Base-by-base conservation (phyloP, 2,329 filamentous ascomycete species). In the Waltergamsia citrina region DNA sequence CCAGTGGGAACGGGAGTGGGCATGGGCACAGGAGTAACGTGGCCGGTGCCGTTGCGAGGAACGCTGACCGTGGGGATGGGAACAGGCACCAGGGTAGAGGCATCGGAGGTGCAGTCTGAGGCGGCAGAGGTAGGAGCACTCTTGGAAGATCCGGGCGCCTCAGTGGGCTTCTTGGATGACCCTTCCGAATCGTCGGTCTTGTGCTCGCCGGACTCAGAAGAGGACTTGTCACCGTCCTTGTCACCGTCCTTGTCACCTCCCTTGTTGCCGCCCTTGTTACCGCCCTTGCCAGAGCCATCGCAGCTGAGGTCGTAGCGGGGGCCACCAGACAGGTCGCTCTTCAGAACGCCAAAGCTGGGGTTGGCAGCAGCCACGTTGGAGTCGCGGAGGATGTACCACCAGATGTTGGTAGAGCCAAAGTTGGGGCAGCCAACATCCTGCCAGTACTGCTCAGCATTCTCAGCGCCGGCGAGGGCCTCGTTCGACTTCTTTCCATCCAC, bases 401-500 rank as follows among this genome's bases (percentile, higher is more conserved):
- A 90, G 39, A 77, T 71, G 52, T 80, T 80, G 47, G 62, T 64
- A 33, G 67, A 68, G 48, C 71, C 74, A 41, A 86, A 77, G 39
- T 80, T 57, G 36, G 71, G 64, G 68, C 86, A 94, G 34, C 78
- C 83, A 34, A 90, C 81, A 29, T 81, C 64, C 46, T 84, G 68
- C 82, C 85, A 94, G 71, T 76, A 94, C n/a, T 59, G 71, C 63
- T 84, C 69, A 28, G 87, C 85, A 51, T 90, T 88, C 34, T 69
- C 62, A 21, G 62, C 41, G 23, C 66, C 78, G 6, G 87, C 67
- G 8, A 81, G 68, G 26, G 75, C 84, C 32, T 72, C 52, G 45
- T 77, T 78, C 41, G 70, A 60, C 2, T 62, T 68, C 43, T 71
- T 61, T 36, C 86, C 87, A 47, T 68, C 76, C 34, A 87, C 76